Evolutionary conservation across 208 protist genomes (phyloP).

Genomic region (Trypanosoma melophagium): DNA sequence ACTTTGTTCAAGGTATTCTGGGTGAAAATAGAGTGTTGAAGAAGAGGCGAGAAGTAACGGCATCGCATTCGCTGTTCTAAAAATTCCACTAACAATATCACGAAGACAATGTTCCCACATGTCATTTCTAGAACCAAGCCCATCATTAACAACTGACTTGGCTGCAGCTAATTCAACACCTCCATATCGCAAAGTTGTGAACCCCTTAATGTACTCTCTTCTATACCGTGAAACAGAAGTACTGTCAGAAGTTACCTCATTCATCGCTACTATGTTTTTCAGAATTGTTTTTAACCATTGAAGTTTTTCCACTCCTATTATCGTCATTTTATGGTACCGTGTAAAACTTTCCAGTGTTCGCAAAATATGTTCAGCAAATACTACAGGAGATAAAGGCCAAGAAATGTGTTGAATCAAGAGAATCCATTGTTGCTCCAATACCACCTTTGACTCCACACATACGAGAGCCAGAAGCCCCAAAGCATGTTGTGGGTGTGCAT

Average conservation of each 20-base stretch:
- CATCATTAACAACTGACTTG: background rate
- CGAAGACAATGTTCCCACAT: conserved; percentile 9
- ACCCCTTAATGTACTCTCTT: conserved; percentile 13
- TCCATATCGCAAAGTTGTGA: conserved; percentile 7
- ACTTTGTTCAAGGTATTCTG: conserved; percentile 16
- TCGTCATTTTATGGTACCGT: background rate
- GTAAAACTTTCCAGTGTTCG: background rate
- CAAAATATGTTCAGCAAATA: conserved; percentile 7
- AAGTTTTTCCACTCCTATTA: background rate
- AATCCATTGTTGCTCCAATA: background rate
- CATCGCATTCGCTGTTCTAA: conserved; percentile 22
- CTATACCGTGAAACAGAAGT: background rate
- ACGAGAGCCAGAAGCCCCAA: conserved; percentile 16
- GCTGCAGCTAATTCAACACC: conserved; percentile 15
- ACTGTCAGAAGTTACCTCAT: background rate
- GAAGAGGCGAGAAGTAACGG: conserved; percentile 21
- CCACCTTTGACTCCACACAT: conserved; percentile 7
- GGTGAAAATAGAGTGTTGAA: background rate
- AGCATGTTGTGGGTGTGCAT: conserved; percentile 7
- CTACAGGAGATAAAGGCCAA: conserved; percentile 14
- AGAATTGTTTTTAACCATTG: conserved; percentile 19
- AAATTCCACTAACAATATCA: conserved; percentile 25
- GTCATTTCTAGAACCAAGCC: background rate
- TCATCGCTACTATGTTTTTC: background rate
- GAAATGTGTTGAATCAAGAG: conserved; percentile 7